phyloP scores from a whole-genome alignment of 768 basidiomycete genomes.

The Termitomyces sp. region DNA sequence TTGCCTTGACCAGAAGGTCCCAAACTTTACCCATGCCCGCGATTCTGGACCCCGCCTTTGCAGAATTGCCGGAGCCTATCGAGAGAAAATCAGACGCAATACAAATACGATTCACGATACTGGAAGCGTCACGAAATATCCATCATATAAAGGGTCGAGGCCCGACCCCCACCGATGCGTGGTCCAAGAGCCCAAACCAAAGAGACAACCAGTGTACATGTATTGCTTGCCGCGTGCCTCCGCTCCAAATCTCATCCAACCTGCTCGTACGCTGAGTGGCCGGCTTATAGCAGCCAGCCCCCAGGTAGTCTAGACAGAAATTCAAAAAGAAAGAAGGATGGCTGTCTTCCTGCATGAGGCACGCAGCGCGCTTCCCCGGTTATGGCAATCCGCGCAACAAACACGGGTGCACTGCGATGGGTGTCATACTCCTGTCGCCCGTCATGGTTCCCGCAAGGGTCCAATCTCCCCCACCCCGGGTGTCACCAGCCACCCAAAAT shows the following conservation, averaged over 20 bases:
- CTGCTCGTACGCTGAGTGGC: conserved; percentile 3
- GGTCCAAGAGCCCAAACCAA: conserved; percentile 6
- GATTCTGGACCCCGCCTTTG: conserved; percentile 1
- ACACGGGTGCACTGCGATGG: conserved; percentile 7
- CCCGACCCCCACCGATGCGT: conserved; percentile 1
- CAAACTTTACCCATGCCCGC: background rate
- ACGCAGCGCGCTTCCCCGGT: conserved; percentile 5
- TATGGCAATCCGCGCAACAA: conserved; percentile 3
- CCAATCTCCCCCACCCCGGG: conserved; percentile 9
- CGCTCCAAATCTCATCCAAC: conserved; percentile 7
- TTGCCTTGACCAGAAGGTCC: background rate
- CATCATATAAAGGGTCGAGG: background rate
- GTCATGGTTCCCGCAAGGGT: conserved; percentile 4
- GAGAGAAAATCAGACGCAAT: background rate
- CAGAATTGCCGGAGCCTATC: background rate
- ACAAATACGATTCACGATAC: background rate
- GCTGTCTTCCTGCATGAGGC: conserved; percentile 1
- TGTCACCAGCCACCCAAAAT: conserved; percentile 8
- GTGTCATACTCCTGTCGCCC: conserved; percentile 10
- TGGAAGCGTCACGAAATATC: background rate
- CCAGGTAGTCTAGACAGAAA: conserved; percentile 5
- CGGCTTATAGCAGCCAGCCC: background rate
- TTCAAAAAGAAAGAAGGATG: conserved; percentile 3
- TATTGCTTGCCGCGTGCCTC: background rate
- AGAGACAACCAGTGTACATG: conserved; percentile 3